A percentile compares a stretch with the other conserved stretches of the same genome.
Evolutionary conservation across 2,329 filamentous ascomycete species (phyloP).

Genomic region (Colletotrichum sojae): DNA sequence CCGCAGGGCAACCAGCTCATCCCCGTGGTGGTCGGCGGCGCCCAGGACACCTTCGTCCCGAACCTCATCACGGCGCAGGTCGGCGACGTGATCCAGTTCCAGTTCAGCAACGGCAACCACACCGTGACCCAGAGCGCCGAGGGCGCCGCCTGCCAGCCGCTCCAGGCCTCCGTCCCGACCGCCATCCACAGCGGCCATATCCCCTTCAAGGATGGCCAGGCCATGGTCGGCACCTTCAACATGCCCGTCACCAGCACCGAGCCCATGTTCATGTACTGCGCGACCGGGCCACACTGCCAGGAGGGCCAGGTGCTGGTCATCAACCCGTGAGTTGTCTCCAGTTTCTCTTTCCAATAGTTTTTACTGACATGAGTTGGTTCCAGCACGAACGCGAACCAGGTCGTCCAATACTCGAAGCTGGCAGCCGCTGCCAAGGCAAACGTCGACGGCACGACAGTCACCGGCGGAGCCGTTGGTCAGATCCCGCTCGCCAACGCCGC

Average conservation of each 20-base stretch:
- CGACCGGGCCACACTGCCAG: conserved; percentile 63
- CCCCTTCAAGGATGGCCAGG: conserved; percentile 53
- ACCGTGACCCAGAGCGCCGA: conserved; percentile 58
- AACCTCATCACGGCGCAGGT: conserved; percentile 51
- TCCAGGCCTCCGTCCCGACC: conserved; percentile 49
- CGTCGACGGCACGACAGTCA: conserved; percentile 47
- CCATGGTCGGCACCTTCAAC: conserved; percentile 60
- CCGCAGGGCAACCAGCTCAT: conserved; percentile 41
- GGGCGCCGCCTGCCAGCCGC: conserved; percentile 53
- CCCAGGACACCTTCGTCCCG: conserved; percentile 55
- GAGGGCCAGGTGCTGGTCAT: conserved; percentile 65
- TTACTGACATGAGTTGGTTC: not conserved
- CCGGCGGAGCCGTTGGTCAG: conserved; percentile 47
- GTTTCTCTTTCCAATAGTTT: too few relatives aligned
- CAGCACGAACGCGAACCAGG: conserved; percentile 47
- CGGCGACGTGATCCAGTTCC: conserved; percentile 58
- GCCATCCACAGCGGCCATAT: conserved; percentile 59
- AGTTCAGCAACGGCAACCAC: conserved; percentile 60
- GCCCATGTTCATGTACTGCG: conserved; percentile 66
- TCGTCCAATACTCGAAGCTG: conserved; percentile 48
- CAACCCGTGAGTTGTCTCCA: conserved; percentile 56
- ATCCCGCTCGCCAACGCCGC: conserved; percentile 49
- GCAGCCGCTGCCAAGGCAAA: conserved; percentile 43
- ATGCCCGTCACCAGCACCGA: conserved; percentile 60
- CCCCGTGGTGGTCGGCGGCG: conserved; percentile 55